Evolutionary conservation across 495 filamentous ascomycete genomes (phyloP).

Genomic region (Penicillium arizonense): DNA sequence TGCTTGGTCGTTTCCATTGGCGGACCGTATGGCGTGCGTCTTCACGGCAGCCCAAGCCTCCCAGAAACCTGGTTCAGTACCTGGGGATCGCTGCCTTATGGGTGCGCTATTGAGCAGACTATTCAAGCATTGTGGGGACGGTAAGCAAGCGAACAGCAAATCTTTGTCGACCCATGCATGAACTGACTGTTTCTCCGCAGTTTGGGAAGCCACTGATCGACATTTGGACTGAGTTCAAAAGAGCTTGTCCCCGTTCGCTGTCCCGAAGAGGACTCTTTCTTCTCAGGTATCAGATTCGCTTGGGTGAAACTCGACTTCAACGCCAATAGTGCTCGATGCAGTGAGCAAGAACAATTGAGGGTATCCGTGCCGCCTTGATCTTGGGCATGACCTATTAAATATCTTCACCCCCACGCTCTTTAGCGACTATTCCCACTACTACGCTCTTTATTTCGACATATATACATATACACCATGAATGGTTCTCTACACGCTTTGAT

Average conservation of each 20-base stretch:
- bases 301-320: neutral
- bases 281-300: neutral
- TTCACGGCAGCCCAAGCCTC: neutral
- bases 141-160: slow-evolving; percentile 1
- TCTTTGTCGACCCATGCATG: slow-evolving; percentile 7
- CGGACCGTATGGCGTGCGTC: slow-evolving; percentile 11
- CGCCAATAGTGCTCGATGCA: neutral
- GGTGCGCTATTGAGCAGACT: slow-evolving; percentile 21
- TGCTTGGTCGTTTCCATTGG: neutral
- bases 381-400: neutral
- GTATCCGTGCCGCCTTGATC: neutral
- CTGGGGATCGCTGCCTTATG: slow-evolving; percentile 12
- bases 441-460: slow-evolving; percentile 3
- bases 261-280: neutral
- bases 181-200: slow-evolving; percentile 15
- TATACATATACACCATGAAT: slow-evolving; percentile 16
- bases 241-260: neutral
- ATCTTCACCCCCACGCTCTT: slow-evolving; percentile 11
- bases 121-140: slow-evolving; percentile 12
- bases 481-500: slow-evolving; percentile 14
- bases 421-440: slow-evolving; percentile 1
- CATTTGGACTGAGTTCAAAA: slow-evolving; percentile 1
- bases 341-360: neutral
- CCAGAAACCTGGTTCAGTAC: neutral
- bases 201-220: slow-evolving; percentile 1